phyloP scores from a whole-genome alignment of 2,329 filamentous ascomycete species.

The Acephala macrosclerotiorum region DNA sequence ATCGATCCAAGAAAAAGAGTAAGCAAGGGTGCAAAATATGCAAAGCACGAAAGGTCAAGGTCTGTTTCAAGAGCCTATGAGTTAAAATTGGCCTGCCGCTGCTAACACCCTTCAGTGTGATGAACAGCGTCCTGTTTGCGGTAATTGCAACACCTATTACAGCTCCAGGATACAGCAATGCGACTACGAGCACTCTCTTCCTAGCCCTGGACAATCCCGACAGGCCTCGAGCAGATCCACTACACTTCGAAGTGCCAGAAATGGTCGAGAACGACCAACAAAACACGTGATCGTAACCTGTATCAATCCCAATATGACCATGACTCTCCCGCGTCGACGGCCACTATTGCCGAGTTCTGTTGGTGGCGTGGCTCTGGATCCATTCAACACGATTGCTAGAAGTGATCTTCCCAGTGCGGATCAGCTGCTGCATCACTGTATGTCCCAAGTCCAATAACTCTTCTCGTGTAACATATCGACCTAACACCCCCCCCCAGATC shows the following conservation, averaged over 20 bases:
- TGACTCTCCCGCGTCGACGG: background rate
- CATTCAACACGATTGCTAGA: slow-evolving; percentile 14
- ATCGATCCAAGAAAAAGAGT: slow-evolving; percentile 6
- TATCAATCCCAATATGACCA: background rate
- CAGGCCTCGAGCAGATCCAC: background rate
- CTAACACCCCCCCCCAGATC: slow-evolving; percentile 5
- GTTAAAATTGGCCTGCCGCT: no score
- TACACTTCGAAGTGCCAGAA: background rate
- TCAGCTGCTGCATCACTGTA: slow-evolving; percentile 20
- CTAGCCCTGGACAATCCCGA: background rate
- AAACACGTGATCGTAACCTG: background rate
- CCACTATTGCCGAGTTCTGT: background rate
- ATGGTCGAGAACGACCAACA: background rate
- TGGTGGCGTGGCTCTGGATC: slow-evolving; percentile 7
- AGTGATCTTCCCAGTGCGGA: slow-evolving; percentile 12
- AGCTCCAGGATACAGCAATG: slow-evolving; percentile 10
- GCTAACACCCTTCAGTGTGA: slow-evolving; percentile 17
- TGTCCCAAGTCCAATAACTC: background rate
- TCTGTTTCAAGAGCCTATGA: background rate
- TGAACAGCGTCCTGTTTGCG: slow-evolving; percentile 14
- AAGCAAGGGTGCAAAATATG: slow-evolving; percentile 18
- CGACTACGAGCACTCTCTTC: slow-evolving; percentile 1
- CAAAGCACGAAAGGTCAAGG: slow-evolving; percentile 20
- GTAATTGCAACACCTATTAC: slow-evolving; percentile 20
- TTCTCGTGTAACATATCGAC: background rate